Evolutionary conservation across 345 rosid species (phyloP), one percentile per base, ranked within the genome.

Genomic region (Combretum micranthum): DNA sequence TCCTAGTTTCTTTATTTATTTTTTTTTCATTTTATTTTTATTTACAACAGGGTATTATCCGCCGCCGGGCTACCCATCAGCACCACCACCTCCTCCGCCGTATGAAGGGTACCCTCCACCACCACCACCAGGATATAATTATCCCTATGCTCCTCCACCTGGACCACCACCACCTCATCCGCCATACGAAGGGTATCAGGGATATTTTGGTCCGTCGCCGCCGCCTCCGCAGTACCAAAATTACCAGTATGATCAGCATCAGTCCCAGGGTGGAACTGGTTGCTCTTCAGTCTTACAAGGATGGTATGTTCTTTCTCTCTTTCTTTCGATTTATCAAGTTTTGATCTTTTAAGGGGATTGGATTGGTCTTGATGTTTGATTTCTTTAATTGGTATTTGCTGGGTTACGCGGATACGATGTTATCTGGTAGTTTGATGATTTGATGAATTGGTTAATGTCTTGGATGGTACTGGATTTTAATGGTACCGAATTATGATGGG

Each of bases 151-250:
- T 21, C 77, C 64, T 23, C 71, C 74, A 0, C 80, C 54, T 25
- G 32, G 19, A 19, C 56, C 56, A 18, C 56, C 56, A 42, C 56
- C 15, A 1, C 32, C 32, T 23, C 79, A 69, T 9, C 72, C 72
- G 4, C 75, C 68, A 1, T 78, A 81, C 48, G 86, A 77, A 57
- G 85, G 89, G 20, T 82, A 83, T 60, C 89, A 85, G 68, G 89
- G 89, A 32, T 85, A 85, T 73, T 85, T 85, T 60, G 64, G 74
- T 5, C 80, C 69, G 56, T 80, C 77, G 50, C 73, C 67, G 1
- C 71, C 77, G 3, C 80, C 77, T 0, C 74, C 77, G 49, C 71
- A 66, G 7, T 71, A 69, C 50, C 65, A 68, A 32, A 67, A 22
- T 13, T 42, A 63, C 60, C 70, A 72, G 52, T 72, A 79, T 50